Percentiles rank a stretch among this genome's conserved stretches.
These are phyloP conservation scores for Capsicum baccatum DNA, from an alignment of 257 asterid genomes.

Conservation along the genomic window DNA sequence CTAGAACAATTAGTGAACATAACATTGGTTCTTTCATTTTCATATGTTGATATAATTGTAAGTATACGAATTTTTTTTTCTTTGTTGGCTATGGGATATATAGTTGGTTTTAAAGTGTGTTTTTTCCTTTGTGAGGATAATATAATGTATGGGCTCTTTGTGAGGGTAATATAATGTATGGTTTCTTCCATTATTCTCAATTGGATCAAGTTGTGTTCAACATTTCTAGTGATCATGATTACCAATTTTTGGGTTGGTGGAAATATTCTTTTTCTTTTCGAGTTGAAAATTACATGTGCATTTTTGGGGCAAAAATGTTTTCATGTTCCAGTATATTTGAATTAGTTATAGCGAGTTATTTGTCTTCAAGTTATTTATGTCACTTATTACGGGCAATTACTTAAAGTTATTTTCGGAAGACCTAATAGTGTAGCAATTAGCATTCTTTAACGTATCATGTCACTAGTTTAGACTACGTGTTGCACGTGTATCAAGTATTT, in stretches of 20 bases:
- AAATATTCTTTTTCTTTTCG: neutral
- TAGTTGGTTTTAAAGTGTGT: neutral
- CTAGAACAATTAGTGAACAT: slow-evolving; percentile 14
- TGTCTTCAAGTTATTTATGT: no score
- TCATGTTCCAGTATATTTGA: no score
- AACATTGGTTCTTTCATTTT: slow-evolving; percentile 6
- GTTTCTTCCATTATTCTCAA: neutral
- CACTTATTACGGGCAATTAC: no score
- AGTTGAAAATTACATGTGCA: neutral
- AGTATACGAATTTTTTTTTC: neutral
- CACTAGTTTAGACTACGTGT: no score
- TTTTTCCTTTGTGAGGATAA: neutral
- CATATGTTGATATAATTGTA: neutral
- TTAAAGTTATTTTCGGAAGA: no score
- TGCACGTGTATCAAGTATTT: no score
- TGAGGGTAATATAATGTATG: neutral
- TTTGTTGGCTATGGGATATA: neutral
- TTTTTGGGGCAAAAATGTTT: no score
- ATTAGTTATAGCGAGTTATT: no score
- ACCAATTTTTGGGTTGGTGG: neutral
- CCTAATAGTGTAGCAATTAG: no score
- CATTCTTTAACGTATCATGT: no score
- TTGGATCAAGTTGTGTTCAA: slow-evolving; percentile 1
- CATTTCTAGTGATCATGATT: slow-evolving; percentile 1
- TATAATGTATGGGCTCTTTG: neutral